Evolutionary conservation across 2,329 filamentous ascomycete genomes (phyloP).

Genomic region (Cercospora sp.): DNA sequence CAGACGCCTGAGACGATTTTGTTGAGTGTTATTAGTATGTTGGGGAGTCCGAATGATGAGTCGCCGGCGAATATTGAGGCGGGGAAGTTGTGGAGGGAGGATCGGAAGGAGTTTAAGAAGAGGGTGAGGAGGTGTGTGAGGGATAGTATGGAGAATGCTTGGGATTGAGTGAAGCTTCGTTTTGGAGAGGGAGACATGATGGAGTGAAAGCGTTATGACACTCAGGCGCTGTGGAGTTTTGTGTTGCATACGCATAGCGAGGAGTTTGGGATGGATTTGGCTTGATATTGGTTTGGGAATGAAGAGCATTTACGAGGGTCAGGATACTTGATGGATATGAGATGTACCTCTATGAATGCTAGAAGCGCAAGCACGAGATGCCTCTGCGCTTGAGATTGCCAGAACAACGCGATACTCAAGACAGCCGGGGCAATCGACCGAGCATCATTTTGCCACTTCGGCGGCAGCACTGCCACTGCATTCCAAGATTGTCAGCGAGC

Average conservation of each 20-base stretch:
- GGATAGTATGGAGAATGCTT: conserved; percentile 66
- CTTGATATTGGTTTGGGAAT: background rate
- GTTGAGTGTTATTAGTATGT: conserved; percentile 85
- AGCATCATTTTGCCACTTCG: too few relatives aligned
- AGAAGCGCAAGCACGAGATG: background rate
- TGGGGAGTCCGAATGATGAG: conserved; percentile 91
- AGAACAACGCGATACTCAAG: background rate
- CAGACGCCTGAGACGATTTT: conserved; percentile 95
- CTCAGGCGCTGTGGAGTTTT: background rate
- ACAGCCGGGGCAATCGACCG: background rate
- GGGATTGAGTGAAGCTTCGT: conserved; percentile 30
- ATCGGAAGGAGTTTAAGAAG: conserved; percentile 74
- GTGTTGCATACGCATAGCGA: background rate
- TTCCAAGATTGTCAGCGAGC: background rate
- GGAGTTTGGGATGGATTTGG: background rate
- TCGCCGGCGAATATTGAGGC: conserved; percentile 94
- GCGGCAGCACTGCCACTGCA: background rate
- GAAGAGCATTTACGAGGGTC: background rate
- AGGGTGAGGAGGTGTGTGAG: conserved; percentile 75
- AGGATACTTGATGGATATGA: background rate
- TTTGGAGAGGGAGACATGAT: background rate
- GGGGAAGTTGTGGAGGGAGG: conserved; percentile 81
- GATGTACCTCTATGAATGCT: background rate
- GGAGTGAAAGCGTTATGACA: background rate
- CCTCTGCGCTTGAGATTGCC: background rate